These are phyloP conservation scores for Rhodotorula kratochvilovae DNA, from an alignment of 768 basidiomycete species.

Conservation along the genomic window DNA sequence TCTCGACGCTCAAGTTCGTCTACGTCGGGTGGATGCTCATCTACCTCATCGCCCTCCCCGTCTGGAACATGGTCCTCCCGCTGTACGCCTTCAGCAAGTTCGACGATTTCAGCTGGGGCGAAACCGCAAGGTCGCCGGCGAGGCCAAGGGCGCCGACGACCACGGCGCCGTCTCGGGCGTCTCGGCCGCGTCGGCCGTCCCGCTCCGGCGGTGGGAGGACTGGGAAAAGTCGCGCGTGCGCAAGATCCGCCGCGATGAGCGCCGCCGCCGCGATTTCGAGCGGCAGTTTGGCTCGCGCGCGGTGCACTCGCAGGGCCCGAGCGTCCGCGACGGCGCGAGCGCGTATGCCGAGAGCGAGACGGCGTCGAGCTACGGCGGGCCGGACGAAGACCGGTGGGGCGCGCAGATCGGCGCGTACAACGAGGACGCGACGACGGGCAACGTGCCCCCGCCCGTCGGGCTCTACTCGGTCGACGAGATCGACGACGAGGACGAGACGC, in stretches of 20 bases:
- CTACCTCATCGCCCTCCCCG: slow-evolving; percentile 82
- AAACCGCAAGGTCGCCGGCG: slow-evolving; percentile 98
- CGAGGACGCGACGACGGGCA: slow-evolving; percentile 20
- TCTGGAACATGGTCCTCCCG: slow-evolving; percentile 85
- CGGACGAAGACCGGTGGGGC: slow-evolving; percentile 92
- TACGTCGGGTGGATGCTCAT: slow-evolving; percentile 98
- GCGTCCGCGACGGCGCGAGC: slow-evolving; percentile 53
- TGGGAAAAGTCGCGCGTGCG: slow-evolving; percentile 95
- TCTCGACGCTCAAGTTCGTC: slow-evolving; percentile 89
- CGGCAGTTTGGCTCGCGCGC: slow-evolving; percentile 51
- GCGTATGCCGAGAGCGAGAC: slow-evolving; percentile 50
- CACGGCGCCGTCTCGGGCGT: slow-evolving; percentile 65
- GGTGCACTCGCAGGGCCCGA: slow-evolving; percentile 38
- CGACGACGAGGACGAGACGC: slow-evolving; percentile 26
- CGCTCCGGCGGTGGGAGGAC: slow-evolving; percentile 96
- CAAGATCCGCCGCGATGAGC: slow-evolving; percentile 81
- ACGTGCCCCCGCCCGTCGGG: slow-evolving; percentile 24
- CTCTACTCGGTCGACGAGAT: slow-evolving; percentile 34
- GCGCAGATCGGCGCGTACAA: slow-evolving; percentile 60
- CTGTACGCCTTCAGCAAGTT: slow-evolving; percentile 97
- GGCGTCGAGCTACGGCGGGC: slow-evolving; percentile 53
- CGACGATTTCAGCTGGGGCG: slow-evolving; percentile 99
- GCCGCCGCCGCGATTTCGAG: slow-evolving; percentile 74
- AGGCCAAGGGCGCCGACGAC: slow-evolving; percentile 64
- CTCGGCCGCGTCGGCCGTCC: slow-evolving; percentile 61